Evolutionary conservation across 2,329 filamentous ascomycete species (phyloP), one percentile per base, ranked within the genome.

Genomic region (Ophiosphaerella herpotricha): DNA sequence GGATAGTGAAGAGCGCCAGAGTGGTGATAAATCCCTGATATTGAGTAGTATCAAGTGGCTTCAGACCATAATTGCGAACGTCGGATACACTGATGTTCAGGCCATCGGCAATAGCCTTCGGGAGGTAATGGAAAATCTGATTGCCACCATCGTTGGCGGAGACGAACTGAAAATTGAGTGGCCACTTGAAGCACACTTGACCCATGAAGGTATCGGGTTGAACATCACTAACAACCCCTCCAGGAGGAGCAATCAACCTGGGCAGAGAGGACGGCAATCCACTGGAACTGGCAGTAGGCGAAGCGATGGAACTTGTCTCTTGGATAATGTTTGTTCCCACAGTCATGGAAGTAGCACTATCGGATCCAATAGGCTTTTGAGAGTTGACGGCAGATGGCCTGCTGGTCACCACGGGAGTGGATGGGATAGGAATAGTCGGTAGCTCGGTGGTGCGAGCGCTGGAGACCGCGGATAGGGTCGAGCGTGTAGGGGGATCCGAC

Each of bases 141-240:
- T 85, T 85, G 5, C 90, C 88, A 14, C 91, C 89, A 57, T 87
- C 80, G 12, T 85, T 80, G 55, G 88, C 85, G 18, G 78, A 78
- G 9, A 97, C 89, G 68, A 95, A 96, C 7, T 82, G 77, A 73
- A 94, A 99, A 76, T 95, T 93, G 61, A 96, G 81, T 1, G 84
- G 82, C 66, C 85, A 88, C 44, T 84, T 78, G 81, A 97, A 97
- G 31, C 89, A 94, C 55, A 97, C 82, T 70, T 96, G 91, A 60
- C 96, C 87, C 61, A 89, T 75, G 4, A 84, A 85, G 1, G 83
- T 85, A 60, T 89, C 88, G 3, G 79, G 74, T 0, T 90, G 88
- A 14, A 79, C 72, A 7, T 61, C 54, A 4, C 75, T 52, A 16
- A 80, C 77, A 41, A 82, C 79, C 26, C 82, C 82, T 48, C 82